Evolutionary conservation across 176 grass and related monocot species (phyloP).

Genomic region (Alopecurus myosuroides): DNA sequence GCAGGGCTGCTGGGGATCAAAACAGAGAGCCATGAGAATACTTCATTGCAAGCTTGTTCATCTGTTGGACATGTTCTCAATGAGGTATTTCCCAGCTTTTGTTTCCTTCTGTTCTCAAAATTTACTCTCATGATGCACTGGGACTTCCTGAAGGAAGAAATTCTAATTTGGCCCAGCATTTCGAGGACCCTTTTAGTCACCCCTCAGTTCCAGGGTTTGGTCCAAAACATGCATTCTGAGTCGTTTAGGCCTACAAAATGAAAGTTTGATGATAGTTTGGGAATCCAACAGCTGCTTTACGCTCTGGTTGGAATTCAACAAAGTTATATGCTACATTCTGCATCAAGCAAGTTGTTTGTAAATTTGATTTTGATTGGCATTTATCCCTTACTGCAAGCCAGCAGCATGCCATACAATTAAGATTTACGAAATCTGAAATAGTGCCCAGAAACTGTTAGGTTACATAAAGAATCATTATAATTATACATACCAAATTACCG

Average conservation of each 20-base stretch:
- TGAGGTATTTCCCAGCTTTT: slow-evolving; percentile 48
- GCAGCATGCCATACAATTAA: neutral
- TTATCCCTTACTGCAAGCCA: slow-evolving; percentile 1
- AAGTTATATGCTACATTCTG: slow-evolving; percentile 6
- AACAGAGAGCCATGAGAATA: slow-evolving; percentile 43
- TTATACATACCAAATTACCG: neutral
- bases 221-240: neutral
- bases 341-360: neutral
- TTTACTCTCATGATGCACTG: neutral
- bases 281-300: slow-evolving; percentile 1
- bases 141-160: neutral
- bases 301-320: neutral
- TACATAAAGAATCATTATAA: slow-evolving; percentile 5
- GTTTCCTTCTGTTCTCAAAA: slow-evolving; percentile 10
- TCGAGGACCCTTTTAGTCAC: neutral
- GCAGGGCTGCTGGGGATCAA: slow-evolving; percentile 44
- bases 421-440: neutral
- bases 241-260: neutral
- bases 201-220: neutral
- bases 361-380: neutral
- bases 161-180: neutral
- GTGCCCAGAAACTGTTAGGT: neutral
- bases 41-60: slow-evolving; percentile 53
- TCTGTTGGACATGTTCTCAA: slow-evolving; percentile 96
- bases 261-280: neutral